Evolutionary conservation across 352 stramenopile species (phyloP).

Genomic region (Phytophthora ohioensis): DNA sequence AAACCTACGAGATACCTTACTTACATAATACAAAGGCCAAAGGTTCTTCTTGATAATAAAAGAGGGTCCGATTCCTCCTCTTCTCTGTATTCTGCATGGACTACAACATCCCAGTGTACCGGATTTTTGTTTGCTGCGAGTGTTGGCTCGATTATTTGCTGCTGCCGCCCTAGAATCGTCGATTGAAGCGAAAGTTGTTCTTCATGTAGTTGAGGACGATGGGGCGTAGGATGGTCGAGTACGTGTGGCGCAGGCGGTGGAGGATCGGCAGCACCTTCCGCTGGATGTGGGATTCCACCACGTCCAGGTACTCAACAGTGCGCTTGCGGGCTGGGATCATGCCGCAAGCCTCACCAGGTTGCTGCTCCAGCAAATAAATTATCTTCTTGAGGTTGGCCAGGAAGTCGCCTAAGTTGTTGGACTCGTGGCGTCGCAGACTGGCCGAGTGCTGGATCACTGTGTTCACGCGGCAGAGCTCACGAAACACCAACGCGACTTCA

Average conservation of each 20-base stretch:
- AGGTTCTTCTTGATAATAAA: conserved; percentile 17
- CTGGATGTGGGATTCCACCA: conserved; percentile 87
- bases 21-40: not conserved
- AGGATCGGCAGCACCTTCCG: conserved; percentile 87
- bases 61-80: conserved; percentile 13
- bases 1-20: too few relatives aligned
- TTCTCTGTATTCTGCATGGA: conserved; percentile 25
- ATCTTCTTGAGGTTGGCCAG: conserved; percentile 90
- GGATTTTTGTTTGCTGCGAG: conserved; percentile 14
- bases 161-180: conserved; percentile 37
- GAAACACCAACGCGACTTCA: conserved; percentile 82
- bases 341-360: conserved; percentile 71
- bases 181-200: conserved; percentile 68
- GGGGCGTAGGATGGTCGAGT: conserved; percentile 80
- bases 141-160: conserved; percentile 18
- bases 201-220: conserved; percentile 84
- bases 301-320: conserved; percentile 79
- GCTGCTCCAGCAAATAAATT: conserved; percentile 91
- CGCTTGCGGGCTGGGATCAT: conserved; percentile 82
- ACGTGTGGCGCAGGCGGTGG: conserved; percentile 77
- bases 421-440: conserved; percentile 78
- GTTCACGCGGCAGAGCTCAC: conserved; percentile 83
- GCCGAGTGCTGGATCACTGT: conserved; percentile 83
- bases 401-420: conserved; percentile 85
- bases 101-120: conserved; percentile 20